phyloP scores from a whole-genome alignment of 305 asterid species.

The Plantago coronopus region DNA sequence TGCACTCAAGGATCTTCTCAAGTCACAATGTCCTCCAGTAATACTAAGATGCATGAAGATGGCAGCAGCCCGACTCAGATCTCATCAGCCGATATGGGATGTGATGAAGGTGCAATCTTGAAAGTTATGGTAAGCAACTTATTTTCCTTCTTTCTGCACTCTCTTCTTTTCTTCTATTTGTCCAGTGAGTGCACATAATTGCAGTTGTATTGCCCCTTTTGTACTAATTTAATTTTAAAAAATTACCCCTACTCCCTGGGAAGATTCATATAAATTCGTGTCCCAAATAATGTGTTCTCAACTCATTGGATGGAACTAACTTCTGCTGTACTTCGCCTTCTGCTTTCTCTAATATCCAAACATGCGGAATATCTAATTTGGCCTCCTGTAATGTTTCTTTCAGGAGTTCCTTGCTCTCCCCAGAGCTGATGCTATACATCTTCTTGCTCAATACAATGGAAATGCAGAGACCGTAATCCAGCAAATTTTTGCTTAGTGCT shows the following conservation, averaged over 20 bases:
- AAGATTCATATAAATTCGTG: too few species aligned
- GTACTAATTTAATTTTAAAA: too few species aligned
- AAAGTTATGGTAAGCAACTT: conserved; percentile 86
- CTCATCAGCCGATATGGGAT: conserved; percentile 56
- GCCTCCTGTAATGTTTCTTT: conserved; percentile 10
- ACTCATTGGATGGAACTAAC: too few species aligned
- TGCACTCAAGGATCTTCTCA: conserved; percentile 76
- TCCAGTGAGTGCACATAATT: too few species aligned
- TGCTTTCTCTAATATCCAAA: neutral
- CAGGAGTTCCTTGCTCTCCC: conserved; percentile 98
- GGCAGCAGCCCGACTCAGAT: conserved; percentile 66
- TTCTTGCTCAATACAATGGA: conserved; percentile 83
- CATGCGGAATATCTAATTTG: neutral
- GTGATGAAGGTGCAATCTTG: conserved; percentile 83
- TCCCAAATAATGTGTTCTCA: too few species aligned
- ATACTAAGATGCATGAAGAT: conserved; percentile 60
- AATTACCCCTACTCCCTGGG: neutral
- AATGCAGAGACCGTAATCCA: conserved; percentile 89
- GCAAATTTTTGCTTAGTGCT: conserved; percentile 66
- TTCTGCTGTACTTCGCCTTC: neutral
- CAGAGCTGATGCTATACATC: conserved; percentile 95
- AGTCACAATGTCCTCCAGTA: conserved; percentile 57
- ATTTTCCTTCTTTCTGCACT: neutral
- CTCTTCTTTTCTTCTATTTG: neutral
- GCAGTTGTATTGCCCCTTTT: too few species aligned